Percentiles rank a stretch among this genome's conserved stretches.
phyloP scores from a whole-genome alignment of 1,139 yeast species.

The Candida neerlandica region DNA sequence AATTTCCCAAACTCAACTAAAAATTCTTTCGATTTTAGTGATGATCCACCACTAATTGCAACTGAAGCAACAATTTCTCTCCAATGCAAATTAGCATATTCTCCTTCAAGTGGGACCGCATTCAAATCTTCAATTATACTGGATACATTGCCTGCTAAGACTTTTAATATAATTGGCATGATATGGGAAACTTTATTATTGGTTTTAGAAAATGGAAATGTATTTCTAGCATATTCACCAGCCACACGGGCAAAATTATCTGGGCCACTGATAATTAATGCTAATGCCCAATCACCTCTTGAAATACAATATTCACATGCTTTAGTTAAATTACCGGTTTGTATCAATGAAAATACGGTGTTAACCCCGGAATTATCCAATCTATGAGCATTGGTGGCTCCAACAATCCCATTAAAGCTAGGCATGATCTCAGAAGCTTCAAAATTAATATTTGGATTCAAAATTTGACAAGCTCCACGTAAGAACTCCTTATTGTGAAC shows the following conservation, averaged over 20 bases:
- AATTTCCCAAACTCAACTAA: conserved; percentile 58
- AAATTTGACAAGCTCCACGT: conserved; percentile 28
- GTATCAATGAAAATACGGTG: conserved; percentile 43
- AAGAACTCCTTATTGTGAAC: conserved; percentile 27
- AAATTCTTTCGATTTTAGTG: conserved; percentile 41
- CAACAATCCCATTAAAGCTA: conserved; percentile 18
- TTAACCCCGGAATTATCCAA: conserved; percentile 41
- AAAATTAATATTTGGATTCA: conserved; percentile 41
- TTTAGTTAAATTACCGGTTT: conserved; percentile 63
- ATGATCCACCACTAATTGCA: conserved; percentile 34
- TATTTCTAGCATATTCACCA: conserved; percentile 40
- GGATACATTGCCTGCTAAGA: conserved; percentile 64
- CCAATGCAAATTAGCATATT: conserved; percentile 58
- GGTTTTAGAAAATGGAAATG: conserved; percentile 41
- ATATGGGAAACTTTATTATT: conserved; percentile 51
- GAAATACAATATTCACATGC: conserved; percentile 68
- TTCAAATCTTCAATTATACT: conserved; percentile 54
- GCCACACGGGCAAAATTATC: conserved; percentile 64
- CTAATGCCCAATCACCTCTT: conserved; percentile 76
- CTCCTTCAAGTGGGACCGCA: conserved; percentile 41
- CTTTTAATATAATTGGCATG: conserved; percentile 64
- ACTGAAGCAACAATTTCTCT: conserved; percentile 51
- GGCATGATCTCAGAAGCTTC: conserved; percentile 16
- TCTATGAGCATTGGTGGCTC: conserved; percentile 34
- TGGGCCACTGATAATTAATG: conserved; percentile 66